Base-by-base conservation (phyloP, 805 yeast species). In the Ogataea thermomethanolica region DNA sequence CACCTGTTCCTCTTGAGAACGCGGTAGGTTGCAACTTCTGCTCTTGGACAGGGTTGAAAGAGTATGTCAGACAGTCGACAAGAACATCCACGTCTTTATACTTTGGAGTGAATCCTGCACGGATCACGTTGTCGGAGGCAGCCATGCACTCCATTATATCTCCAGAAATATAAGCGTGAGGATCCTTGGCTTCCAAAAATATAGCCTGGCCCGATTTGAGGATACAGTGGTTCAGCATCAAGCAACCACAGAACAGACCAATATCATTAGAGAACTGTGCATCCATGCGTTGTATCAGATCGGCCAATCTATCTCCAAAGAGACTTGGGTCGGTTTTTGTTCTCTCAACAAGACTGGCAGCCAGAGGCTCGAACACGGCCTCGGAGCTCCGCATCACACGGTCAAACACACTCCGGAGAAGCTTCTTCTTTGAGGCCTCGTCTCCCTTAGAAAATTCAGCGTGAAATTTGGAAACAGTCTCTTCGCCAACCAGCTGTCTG, bases 81-180 rank as follows among this genome's bases (percentile, higher is more conserved):
- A 93, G 77, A 56, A 84, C 88, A 44, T 80, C 66, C 45, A 93
- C 98, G 64, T 93, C 99, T 68, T 91, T 93, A 71, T 91, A 93
- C 65, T 93, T 93, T 47, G 99, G 99, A n/a, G 99, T 93, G 73
- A 93, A 93, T 10, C 99, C 99, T 4, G 97, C 95, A 64, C 99
- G 79, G 35, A 93, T 97, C 43, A 93, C 99, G 57, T 93, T 93
- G 64, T 93, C 99, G 29, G 95, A 83, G 7, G 99, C 97, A 30
- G 99, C 99, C 99, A 93, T 93, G 71, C 99, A 93, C 71, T 93
- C 99, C 58, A 93, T 90, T 53, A 93, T 93, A 64, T 93, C 98
- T 51, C 99, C 99, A 40, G 83, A 75, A 46, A 93, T 91, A 66
- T 93, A 93, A 25, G 99, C 99, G 65, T 93, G 99, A 20, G 98